Base-by-base conservation (phyloP, 352 stramenopile genomes). In the Globisporangium polare region DNA sequence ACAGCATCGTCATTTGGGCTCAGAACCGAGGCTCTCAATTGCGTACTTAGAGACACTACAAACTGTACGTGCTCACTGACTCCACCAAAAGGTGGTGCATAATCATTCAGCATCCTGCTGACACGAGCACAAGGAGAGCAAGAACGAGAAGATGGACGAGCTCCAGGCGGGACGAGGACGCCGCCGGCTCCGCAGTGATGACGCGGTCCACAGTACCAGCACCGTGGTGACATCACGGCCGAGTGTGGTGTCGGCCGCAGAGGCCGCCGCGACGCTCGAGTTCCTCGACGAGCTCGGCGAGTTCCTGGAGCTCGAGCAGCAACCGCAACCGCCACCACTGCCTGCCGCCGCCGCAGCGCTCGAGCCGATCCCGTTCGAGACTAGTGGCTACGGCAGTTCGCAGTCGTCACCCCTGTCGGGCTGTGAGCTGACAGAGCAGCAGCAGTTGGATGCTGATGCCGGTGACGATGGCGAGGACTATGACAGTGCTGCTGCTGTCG, bases 261-360 rank as follows among this genome's bases (percentile, higher is more conserved):
- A 51, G 45, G 45, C 45, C 5, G 45, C 45, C 5, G 45, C 45
- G 45, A 51, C 45, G 10, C 45, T 51, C 45, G 45, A 51, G 22
- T 51, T 51, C 12, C 45, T 51, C 22, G 45, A 51, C 22, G 45
- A 51, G 12, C 45, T 51, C 20, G 45, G 45, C 45, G 45, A 51
- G 22, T 51, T 51, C 22, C 22, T 51, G 22, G 45, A 51, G 45
- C n/a, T 51, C 20, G 45, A 51, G 45, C 45, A 51, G 10, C 45
- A 15, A n/a, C n/a, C 43, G 20, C n/a, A n/a, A n/a, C 27, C 27
- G 10, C 20, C 26, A 20, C 7, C 1, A n/a, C 20, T 37, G 10
- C 10, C n/a, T 51, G 10, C 10, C 4, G 8, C 10, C 4, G 8
- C 45, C 1, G 10, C 45, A 7, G 10, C 22, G 20, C 20, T 51